A percentile compares a stretch with the other conserved stretches of the same genome.
These are phyloP conservation scores for Arbutus unedo DNA, from an alignment of 148 eudicot genomes.

Conservation along the genomic window DNA sequence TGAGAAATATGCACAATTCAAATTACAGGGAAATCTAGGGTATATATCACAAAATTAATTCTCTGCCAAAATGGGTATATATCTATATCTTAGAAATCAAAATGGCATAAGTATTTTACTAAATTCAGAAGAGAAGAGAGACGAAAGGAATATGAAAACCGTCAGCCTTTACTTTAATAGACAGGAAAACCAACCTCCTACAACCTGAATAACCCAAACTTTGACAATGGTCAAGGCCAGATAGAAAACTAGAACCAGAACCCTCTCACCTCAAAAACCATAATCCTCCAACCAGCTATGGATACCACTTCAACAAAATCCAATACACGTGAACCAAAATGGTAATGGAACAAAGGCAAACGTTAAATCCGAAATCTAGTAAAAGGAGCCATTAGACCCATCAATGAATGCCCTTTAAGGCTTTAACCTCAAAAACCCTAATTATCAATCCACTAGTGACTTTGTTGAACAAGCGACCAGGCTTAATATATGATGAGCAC, in stretches of 20 bases:
- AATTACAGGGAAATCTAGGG: no score
- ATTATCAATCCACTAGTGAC: background rate
- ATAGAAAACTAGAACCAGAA: background rate
- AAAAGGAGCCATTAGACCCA: background rate
- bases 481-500: background rate
- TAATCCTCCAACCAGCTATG: background rate
- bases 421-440: conserved; percentile 23
- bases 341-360: background rate
- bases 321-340: background rate
- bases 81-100: no score
- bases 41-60: no score
- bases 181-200: no score
- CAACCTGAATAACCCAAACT: background rate
- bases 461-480: background rate
- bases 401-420: conserved; percentile 20
- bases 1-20: no score
- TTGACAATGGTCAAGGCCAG: no score
- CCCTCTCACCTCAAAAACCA: conserved; percentile 4
- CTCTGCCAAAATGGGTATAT: no score
- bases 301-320: background rate
- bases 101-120: no score
- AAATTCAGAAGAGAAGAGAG: no score
- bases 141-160: no score
- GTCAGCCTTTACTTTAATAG: no score
- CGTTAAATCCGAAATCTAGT: background rate